Conservation (phyloP, 306 rosid species). For the Fragaria iinumae region DNA sequence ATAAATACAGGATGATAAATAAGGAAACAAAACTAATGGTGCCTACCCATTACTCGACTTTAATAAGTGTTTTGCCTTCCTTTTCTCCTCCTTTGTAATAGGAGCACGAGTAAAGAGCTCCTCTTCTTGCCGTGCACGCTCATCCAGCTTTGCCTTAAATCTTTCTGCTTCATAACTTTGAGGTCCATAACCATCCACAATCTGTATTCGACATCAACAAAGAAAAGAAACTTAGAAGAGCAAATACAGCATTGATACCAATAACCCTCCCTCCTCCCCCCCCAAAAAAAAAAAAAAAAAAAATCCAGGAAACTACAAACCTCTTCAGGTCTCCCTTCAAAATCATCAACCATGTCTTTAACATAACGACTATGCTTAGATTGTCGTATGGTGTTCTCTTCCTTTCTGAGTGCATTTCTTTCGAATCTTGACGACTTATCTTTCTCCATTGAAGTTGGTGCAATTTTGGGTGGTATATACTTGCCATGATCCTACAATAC, state of each 20-base stretch:
- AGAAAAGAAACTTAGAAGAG: conserved; percentile 13
- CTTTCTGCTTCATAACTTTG: conserved; percentile 62
- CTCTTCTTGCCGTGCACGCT: conserved; percentile 75
- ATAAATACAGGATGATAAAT: not conserved
- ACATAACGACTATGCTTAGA: conserved; percentile 58
- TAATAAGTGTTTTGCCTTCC: conserved; percentile 63
- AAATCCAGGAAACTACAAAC: conserved; percentile 35
- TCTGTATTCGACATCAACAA: conserved; percentile 42
- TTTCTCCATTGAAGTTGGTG: conserved; percentile 66
- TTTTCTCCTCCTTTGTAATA: conserved; percentile 67
- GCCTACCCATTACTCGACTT: conserved; percentile 81
- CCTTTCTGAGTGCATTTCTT: conserved; percentile 69
- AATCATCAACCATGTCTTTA: conserved; percentile 56
- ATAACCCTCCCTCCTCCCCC: not conserved
- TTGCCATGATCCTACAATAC: conserved; percentile 48
- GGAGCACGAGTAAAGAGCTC: conserved; percentile 77
- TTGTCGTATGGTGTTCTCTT: conserved; percentile 54
- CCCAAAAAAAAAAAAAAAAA: not conserved
- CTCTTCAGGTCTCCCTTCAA: conserved; percentile 90
- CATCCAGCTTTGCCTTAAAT: conserved; percentile 57
- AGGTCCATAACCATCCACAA: conserved; percentile 60
- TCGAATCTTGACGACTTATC: conserved; percentile 59
- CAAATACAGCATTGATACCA: conserved; percentile 17
- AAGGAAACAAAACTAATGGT: not conserved
- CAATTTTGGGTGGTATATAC: conserved; percentile 62